A percentile compares a stretch with the other conserved stretches of the same genome.
Conservation (phyloP, 2,329 filamentous ascomycete species). For the Aspergillus unguis region DNA sequence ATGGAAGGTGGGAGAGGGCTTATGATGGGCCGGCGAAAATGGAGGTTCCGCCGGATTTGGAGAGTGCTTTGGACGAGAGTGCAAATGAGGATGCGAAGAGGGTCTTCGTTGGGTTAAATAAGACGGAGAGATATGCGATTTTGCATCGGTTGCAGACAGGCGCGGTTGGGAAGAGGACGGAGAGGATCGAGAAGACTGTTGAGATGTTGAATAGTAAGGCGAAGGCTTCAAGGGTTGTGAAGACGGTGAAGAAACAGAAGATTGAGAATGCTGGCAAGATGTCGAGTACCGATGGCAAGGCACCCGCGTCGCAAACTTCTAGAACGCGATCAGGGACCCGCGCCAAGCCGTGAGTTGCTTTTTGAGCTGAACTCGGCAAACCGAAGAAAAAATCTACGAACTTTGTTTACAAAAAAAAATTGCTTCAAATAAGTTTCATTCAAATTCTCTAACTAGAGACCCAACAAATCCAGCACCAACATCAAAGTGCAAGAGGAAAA, state of each 20-base stretch:
- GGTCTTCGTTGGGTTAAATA: slow-evolving; percentile 36
- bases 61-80: slow-evolving; percentile 38
- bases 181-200: neutral
- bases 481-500: slow-evolving; percentile 53
- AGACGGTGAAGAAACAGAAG: neutral
- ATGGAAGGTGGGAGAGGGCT: slow-evolving; percentile 58
- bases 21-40: slow-evolving; percentile 52
- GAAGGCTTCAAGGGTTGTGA: neutral
- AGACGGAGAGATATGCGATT: slow-evolving; percentile 47
- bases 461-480: slow-evolving; percentile 8
- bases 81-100: slow-evolving; percentile 29
- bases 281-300: neutral
- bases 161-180: slow-evolving; percentile 11
- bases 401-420: neutral
- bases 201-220: slow-evolving; percentile 1
- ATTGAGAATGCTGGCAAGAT: neutral
- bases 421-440: neutral
- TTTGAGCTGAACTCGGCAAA: too few species aligned
- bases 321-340: too few species aligned
- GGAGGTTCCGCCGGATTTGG: slow-evolving; percentile 50
- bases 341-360: too few species aligned
- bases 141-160: slow-evolving; percentile 44
- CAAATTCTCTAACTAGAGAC: neutral
- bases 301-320: too few species aligned
- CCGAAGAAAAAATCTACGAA: too few species aligned